phyloP scores from a whole-genome alignment of 768 basidiomycete species.

The Boletus eberwhitei region DNA sequence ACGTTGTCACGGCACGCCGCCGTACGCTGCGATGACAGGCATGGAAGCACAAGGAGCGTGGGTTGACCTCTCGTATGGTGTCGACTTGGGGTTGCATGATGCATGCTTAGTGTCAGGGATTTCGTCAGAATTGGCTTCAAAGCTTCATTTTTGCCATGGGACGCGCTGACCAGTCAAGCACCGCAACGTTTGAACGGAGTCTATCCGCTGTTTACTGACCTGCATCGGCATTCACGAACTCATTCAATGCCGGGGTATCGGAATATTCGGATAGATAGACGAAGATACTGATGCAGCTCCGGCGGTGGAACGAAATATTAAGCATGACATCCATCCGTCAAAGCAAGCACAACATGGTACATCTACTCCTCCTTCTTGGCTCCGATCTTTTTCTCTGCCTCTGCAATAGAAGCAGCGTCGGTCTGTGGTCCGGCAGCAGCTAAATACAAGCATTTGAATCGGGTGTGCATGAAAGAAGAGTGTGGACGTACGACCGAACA shows the following conservation, averaged over 20 bases:
- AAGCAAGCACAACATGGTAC: constrained; percentile 14
- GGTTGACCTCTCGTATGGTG: too few species aligned
- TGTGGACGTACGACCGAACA: constrained; percentile 63
- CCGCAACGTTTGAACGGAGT: too few species aligned
- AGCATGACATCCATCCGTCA: constrained; percentile 18
- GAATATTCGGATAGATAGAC: constrained; percentile 10
- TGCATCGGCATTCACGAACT: not conserved
- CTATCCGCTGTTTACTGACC: too few species aligned
- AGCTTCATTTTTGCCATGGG: too few species aligned
- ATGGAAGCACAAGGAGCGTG: too few species aligned
- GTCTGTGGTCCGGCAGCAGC: constrained; percentile 72
- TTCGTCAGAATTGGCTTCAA: too few species aligned
- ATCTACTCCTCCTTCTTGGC: constrained; percentile 76
- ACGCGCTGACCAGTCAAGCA: too few species aligned
- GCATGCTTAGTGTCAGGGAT: too few species aligned
- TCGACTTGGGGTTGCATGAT: too few species aligned
- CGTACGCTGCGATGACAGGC: too few species aligned
- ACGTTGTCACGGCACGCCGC: too few species aligned
- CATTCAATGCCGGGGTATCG: not conserved
- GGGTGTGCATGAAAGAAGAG: not conserved
- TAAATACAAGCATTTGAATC: constrained; percentile 13
- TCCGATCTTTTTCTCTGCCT: constrained; percentile 82
- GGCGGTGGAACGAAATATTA: not conserved
- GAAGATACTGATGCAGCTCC: constrained; percentile 6
- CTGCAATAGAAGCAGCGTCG: constrained; percentile 81